A percentile compares a stretch with the other conserved stretches of the same genome.
Conservation (phyloP, 352 stramenopile species). For the Phytopythium kandeliae region DNA sequence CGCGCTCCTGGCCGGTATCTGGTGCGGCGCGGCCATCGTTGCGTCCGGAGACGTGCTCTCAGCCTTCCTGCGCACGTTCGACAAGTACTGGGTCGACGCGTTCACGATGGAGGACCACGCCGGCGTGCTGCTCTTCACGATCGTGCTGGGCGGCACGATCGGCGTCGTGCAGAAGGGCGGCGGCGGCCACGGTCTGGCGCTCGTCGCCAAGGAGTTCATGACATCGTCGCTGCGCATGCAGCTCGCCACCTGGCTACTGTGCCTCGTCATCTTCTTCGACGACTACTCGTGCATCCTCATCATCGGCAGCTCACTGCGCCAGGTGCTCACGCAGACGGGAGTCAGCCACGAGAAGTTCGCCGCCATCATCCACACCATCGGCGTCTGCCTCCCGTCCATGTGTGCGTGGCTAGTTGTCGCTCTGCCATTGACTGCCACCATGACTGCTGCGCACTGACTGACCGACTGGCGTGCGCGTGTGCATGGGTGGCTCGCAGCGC, state of each 20-base stretch:
- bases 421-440: too few relatives aligned
- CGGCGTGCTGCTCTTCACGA: conserved; percentile 85
- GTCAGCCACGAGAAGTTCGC: conserved; percentile 88
- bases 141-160: conserved; percentile 84
- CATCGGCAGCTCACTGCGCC: conserved; percentile 81
- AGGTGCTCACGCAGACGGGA: conserved; percentile 74
- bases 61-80: conserved; percentile 79
- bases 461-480: not conserved
- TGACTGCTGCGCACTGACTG: too few relatives aligned
- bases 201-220: conserved; percentile 78
- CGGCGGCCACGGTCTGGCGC: conserved; percentile 76
- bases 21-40: conserved; percentile 82
- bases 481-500: conserved; percentile 24
- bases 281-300: conserved; percentile 92
- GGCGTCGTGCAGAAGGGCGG: conserved; percentile 87
- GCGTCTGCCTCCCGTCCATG: conserved; percentile 85
- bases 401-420: conserved; percentile 25
- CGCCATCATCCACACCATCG: conserved; percentile 85
- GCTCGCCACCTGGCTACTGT: conserved; percentile 78
- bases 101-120: conserved; percentile 82
- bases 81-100: conserved; percentile 84
- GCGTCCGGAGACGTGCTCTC: conserved; percentile 65
- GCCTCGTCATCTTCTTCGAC: conserved; percentile 89
- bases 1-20: conserved; percentile 80
- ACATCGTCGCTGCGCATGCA: conserved; percentile 79